A percentile compares a stretch with the other conserved stretches of the same genome.
Evolutionary conservation across 2,329 filamentous ascomycete genomes (phyloP).

Genomic region (Penicillium sp.): DNA sequence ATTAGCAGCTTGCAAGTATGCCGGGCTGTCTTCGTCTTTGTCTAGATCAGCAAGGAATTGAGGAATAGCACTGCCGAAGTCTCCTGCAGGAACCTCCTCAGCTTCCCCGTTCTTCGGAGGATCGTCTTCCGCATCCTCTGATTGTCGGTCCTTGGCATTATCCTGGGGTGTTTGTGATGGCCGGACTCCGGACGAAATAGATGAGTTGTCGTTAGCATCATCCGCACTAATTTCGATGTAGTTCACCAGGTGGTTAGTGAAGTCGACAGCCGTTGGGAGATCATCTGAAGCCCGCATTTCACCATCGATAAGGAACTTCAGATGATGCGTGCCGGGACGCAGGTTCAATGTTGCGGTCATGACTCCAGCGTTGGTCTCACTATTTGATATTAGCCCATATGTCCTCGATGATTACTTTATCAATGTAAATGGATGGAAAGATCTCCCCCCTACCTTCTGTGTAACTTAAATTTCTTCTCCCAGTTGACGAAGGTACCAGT

Average conservation of each 20-base stretch:
- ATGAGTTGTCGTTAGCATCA: constrained; percentile 53
- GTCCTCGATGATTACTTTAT: background rate
- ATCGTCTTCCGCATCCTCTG: constrained; percentile 23
- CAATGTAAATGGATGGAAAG: background rate
- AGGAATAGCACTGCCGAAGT: constrained; percentile 75
- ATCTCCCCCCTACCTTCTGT: constrained; percentile 71
- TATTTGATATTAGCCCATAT: constrained; percentile 26
- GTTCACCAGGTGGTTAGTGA: constrained; percentile 96
- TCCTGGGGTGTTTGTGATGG: constrained; percentile 47
- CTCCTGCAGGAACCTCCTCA: constrained; percentile 57
- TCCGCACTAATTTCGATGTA: constrained; percentile 91
- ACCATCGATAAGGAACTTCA: constrained; percentile 93
- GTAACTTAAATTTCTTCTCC: constrained; percentile 89
- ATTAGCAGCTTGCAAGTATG: constrained; percentile 71
- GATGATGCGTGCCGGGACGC: constrained; percentile 89
- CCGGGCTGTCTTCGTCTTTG: constrained; percentile 73
- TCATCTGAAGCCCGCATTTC: constrained; percentile 87
- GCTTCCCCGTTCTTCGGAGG: constrained; percentile 43
- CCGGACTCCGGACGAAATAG: constrained; percentile 41
- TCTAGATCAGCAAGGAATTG: constrained; percentile 84
- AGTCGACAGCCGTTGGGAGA: constrained; percentile 93
- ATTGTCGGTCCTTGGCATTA: constrained; percentile 41
- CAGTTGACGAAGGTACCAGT: constrained; percentile 97
- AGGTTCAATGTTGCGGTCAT: constrained; percentile 79
- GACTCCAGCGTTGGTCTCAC: constrained; percentile 54